phyloP scores from a whole-genome alignment of 2,329 filamentous ascomycete species.

The Trichoderma sp. region DNA sequence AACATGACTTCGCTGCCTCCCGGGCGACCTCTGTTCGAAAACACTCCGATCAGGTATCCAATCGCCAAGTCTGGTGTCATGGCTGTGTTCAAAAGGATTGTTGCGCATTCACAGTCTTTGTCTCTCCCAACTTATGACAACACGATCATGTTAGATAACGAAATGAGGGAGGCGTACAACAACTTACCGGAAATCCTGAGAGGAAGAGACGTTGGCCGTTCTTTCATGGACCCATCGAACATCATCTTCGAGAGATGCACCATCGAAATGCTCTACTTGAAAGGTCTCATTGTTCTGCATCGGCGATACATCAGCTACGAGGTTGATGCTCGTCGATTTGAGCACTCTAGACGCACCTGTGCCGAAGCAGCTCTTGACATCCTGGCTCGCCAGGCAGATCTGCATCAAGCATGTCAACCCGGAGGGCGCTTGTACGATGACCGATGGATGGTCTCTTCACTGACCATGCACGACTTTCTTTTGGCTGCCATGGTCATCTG shows the following conservation, averaged over 20 bases:
- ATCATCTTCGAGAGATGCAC: slow-evolving; percentile 1
- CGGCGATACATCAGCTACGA: slow-evolving; percentile 1
- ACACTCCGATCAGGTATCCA: neutral
- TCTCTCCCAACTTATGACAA: neutral
- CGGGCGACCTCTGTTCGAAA: neutral
- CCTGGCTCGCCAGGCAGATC: slow-evolving; percentile 5
- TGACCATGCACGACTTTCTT: slow-evolving; percentile 4
- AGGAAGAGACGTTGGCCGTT: neutral
- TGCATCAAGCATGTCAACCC: neutral
- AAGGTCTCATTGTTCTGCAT: slow-evolving; percentile 3
- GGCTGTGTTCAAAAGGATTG: slow-evolving; percentile 3
- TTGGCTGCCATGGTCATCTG: slow-evolving; percentile 9
- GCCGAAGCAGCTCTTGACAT: slow-evolving; percentile 2
- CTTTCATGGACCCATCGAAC: neutral
- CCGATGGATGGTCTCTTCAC: neutral
- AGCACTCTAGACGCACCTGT: slow-evolving; percentile 4
- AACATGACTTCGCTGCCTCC: neutral
- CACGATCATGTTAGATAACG: neutral
- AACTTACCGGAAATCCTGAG: neutral
- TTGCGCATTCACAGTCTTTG: neutral
- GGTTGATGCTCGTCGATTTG: neutral
- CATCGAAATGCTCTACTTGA: neutral
- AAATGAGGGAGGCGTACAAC: neutral
- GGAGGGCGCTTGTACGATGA: slow-evolving; percentile 1
- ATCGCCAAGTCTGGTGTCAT: slow-evolving; percentile 8